A percentile compares a stretch with the other conserved stretches of the same genome.
Conservation (phyloP, 345 rosid species). For the Bruguiera parviflora region DNA sequence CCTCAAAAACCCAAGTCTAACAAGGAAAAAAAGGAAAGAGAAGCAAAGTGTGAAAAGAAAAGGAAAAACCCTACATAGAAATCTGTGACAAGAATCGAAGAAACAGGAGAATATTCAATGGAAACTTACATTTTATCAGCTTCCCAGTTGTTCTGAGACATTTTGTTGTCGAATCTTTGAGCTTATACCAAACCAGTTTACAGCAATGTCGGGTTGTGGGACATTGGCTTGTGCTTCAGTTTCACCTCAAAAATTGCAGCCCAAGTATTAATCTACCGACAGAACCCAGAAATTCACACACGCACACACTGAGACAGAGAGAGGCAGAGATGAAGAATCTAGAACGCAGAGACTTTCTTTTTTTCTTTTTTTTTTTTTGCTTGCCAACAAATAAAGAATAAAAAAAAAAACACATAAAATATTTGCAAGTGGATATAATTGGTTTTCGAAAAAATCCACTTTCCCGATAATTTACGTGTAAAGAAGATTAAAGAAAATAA, state of each 20-base stretch:
- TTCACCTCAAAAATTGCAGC: constrained; percentile 8
- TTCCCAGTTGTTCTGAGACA: constrained; percentile 99
- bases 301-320: neutral
- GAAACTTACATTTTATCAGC: constrained; percentile 95
- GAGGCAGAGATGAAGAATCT: neutral
- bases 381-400: neutral
- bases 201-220: constrained; percentile 4
- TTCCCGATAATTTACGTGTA: neutral
- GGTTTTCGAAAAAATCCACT: rapidly evolving
- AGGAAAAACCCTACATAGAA: constrained; percentile 20
- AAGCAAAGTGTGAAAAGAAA: neutral
- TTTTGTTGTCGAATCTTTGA: constrained; percentile 12
- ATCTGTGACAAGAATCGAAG: neutral
- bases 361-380: neutral
- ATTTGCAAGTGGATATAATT: neutral
- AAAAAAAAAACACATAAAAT: neutral
- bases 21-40: neutral
- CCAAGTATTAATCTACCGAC: neutral
- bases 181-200: constrained; percentile 5
- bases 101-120: constrained; percentile 3
- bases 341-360: neutral
- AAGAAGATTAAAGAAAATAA: constrained; percentile 5
- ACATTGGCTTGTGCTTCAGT: neutral
- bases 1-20: constrained; percentile 35
- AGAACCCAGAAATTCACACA: constrained; percentile 8